phyloP scores from a whole-genome alignment of 805 yeast genomes.

The Saturnispora gosingensis region DNA sequence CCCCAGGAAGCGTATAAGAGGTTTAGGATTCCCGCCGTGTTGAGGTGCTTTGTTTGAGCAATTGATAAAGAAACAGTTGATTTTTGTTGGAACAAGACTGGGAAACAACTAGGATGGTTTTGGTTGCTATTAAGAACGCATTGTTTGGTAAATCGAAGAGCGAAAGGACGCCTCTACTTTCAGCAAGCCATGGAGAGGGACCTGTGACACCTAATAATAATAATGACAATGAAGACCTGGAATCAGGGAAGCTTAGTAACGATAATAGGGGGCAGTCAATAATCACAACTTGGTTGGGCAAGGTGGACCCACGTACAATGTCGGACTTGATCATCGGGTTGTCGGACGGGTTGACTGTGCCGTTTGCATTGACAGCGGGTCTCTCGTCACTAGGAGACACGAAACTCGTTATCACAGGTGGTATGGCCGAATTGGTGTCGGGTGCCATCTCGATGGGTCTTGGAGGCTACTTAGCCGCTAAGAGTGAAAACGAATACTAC shows the following conservation, averaged over 20 bases:
- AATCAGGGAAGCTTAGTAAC: neutral
- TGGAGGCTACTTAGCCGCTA: slow-evolving; percentile 94
- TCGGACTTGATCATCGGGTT: slow-evolving; percentile 89
- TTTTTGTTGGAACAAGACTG: neutral
- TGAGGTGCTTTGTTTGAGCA: neutral
- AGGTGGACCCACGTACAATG: slow-evolving; percentile 83
- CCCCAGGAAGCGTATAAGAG: neutral
- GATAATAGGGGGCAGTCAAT: neutral
- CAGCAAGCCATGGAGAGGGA: neutral
- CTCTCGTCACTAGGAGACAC: slow-evolving; percentile 84
- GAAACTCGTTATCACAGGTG: slow-evolving; percentile 91
- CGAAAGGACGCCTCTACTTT: neutral
- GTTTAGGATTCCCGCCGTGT: neutral
- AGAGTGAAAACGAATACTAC: slow-evolving; percentile 73
- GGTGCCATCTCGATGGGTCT: slow-evolving; percentile 98
- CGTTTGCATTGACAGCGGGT: slow-evolving; percentile 98
- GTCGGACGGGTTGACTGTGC: slow-evolving; percentile 93
- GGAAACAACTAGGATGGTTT: slow-evolving; percentile 1
- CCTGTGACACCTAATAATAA: neutral
- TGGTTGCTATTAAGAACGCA: slow-evolving; percentile 2
- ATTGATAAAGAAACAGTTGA: neutral
- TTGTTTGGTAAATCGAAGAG: neutral
- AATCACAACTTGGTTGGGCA: neutral
- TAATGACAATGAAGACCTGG: neutral
- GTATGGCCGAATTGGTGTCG: slow-evolving; percentile 91